Conservation (phyloP, 352 stramenopile species). For the Saprolegnia diclina region DNA sequence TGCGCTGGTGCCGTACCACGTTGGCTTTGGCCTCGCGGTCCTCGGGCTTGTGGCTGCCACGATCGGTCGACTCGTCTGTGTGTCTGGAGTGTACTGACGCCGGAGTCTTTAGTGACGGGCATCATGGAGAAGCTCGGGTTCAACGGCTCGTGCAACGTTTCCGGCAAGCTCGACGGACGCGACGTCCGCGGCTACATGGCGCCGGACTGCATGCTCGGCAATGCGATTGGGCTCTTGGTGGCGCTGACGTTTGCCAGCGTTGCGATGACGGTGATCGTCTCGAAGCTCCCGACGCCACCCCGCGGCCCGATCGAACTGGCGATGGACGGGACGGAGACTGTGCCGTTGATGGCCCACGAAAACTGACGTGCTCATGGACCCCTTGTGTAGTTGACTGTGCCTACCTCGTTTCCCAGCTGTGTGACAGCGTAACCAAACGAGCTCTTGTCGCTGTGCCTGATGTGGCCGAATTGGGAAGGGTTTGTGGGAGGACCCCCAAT, state of each 20-base stretch:
- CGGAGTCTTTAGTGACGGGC: constrained; percentile 36
- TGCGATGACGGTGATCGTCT: constrained; percentile 46
- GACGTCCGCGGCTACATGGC: constrained; percentile 70
- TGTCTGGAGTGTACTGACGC: neutral
- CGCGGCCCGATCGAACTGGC: neutral
- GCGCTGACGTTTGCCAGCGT: constrained; percentile 40
- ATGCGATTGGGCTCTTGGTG: constrained; percentile 61
- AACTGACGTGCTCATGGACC: no score
- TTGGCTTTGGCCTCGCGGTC: constrained; percentile 57
- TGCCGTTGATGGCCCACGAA: no score
- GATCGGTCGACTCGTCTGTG: constrained; percentile 31
- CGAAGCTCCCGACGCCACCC: constrained; percentile 32
- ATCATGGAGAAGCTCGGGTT: constrained; percentile 83
- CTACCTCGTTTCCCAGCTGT: no score
- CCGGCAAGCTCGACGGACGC: constrained; percentile 50
- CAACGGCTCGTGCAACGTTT: constrained; percentile 79
- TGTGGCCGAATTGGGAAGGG: no score
- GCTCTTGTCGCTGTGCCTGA: no score
- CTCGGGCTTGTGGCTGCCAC: constrained; percentile 57
- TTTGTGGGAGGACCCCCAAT: no score
- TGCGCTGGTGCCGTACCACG: constrained; percentile 51
- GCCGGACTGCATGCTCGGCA: constrained; percentile 63
- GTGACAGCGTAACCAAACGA: no score
- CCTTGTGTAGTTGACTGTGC: no score
- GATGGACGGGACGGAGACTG: neutral